Evolutionary conservation across 148 eudicot genomes (phyloP), one percentile per base, ranked within the genome.

Genomic region (Rhododendron henanense): DNA sequence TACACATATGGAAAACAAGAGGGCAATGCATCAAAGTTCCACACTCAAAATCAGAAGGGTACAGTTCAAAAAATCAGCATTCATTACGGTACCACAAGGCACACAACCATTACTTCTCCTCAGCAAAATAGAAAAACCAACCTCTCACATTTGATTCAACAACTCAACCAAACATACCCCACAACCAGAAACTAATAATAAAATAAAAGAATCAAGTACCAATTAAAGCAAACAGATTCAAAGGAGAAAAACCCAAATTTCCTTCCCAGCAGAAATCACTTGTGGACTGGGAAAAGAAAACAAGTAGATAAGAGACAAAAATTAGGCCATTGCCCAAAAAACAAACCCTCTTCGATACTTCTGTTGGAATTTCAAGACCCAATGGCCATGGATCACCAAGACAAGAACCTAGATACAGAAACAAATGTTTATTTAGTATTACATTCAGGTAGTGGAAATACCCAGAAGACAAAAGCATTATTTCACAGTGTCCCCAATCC

Each of bases 341-440:
- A 88, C 87, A 87, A 89, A 85, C 81, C 84, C 85, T 78, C 85
- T 86, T 83, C 89, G 84, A 88, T 84, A 90, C 90, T 91, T 91
- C 90, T 81, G 78, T 91, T 84, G 76, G 84, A 85, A 88, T 90
- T 88, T 85, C 45, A 83, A 88, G 88, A 90, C 63, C 89, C 90
- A 87, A 90, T 73, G 81, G 76, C 85, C 65, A 63, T n/a, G 84
- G 83, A 89, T 79, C 84, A 88, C 80, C 50, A 83, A 53, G 50
- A 83, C 61, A 79, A 86, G 55, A 65, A 84, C 41, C 71, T 33
- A 85, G 61, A 81, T 15, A 31, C 6, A 73, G 28, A 81, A 21
- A 48, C 63, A 85, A 78, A 13, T 76, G 78, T 6, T 41, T 50
- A 15, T 11, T 44, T 50, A 15, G 14, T 55, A 39, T 19, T 71